Percentiles rank a stretch among this genome's conserved stretches.
These are phyloP conservation scores for Exophiala dermatitidis DNA, from an alignment of 2,329 filamentous ascomycete species.

Conservation along the genomic window DNA sequence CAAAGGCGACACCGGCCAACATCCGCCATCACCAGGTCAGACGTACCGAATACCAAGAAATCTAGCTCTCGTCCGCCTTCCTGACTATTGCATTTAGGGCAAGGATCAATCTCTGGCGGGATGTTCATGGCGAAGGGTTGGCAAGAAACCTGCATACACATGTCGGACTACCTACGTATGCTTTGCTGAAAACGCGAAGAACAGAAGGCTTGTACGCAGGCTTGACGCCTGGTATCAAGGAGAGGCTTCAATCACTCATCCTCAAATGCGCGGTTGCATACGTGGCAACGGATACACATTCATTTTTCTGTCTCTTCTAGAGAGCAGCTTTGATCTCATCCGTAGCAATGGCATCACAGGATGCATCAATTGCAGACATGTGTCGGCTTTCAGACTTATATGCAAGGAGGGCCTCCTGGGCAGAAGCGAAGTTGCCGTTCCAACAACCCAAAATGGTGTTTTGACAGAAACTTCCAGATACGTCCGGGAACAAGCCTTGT, in stretches of 20 bases:
- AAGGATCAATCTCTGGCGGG: no score
- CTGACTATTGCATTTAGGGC: no score
- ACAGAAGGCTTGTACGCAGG: no score
- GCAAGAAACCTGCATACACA: no score
- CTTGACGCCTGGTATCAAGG: no score
- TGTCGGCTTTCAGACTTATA: not conserved
- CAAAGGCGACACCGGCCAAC: not conserved
- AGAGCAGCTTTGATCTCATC: not conserved
- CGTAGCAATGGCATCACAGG: not conserved
- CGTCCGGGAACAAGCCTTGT: not conserved
- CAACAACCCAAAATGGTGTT: not conserved
- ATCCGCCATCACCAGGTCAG: not conserved
- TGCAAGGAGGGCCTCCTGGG: not conserved
- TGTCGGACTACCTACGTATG: no score
- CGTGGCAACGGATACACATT: no score
- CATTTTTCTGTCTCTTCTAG: not conserved
- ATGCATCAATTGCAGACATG: not conserved
- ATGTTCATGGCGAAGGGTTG: no score
- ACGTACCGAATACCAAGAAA: not conserved
- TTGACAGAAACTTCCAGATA: not conserved
- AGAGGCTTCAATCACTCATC: no score
- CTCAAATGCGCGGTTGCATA: no score
- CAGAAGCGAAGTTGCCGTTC: not conserved
- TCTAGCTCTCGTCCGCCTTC: no score
- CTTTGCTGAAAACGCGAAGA: no score